A percentile compares a stretch with the other conserved stretches of the same genome.
phyloP scores from a whole-genome alignment of 1,284 basidiomycete genomes.

The Trichosporon coremiiforme region DNA sequence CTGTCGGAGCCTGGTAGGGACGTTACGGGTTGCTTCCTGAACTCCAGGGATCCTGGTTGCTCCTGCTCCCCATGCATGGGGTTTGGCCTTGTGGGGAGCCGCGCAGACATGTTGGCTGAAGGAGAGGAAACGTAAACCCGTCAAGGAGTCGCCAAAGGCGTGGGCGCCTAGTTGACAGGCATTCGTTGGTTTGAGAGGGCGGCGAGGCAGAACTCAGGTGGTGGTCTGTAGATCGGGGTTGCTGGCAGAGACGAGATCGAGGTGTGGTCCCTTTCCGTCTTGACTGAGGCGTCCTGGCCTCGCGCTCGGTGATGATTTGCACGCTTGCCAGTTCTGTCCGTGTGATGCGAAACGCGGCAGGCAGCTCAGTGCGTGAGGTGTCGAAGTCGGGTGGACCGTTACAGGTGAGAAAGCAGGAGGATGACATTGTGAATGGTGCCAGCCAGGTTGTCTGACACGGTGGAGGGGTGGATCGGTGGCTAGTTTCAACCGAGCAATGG shows the following conservation, averaged over 20 bases:
- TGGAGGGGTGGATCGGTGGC: background rate
- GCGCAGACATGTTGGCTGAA: background rate
- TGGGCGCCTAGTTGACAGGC: background rate
- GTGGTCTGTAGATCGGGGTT: no score
- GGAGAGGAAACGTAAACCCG: background rate
- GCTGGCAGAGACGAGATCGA: no score
- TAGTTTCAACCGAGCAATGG: background rate
- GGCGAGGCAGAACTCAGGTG: no score
- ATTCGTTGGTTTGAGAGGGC: background rate
- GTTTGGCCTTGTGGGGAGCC: background rate
- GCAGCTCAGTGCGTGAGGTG: background rate
- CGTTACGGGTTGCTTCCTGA: conserved; percentile 30
- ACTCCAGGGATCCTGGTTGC: conserved; percentile 11
- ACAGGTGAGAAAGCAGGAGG: background rate
- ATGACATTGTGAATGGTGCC: background rate
- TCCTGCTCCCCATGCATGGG: background rate
- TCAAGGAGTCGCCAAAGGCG: background rate
- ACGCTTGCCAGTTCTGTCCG: background rate
- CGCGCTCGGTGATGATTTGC: no score
- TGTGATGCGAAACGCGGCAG: background rate
- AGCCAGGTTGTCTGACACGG: background rate
- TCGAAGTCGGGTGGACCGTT: background rate
- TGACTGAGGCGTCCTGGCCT: no score
- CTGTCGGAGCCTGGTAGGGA: conserved; percentile 24
- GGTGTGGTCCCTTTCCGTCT: no score